Base-by-base conservation (phyloP, 306 rosid species). In the Vigna angularis region DNA sequence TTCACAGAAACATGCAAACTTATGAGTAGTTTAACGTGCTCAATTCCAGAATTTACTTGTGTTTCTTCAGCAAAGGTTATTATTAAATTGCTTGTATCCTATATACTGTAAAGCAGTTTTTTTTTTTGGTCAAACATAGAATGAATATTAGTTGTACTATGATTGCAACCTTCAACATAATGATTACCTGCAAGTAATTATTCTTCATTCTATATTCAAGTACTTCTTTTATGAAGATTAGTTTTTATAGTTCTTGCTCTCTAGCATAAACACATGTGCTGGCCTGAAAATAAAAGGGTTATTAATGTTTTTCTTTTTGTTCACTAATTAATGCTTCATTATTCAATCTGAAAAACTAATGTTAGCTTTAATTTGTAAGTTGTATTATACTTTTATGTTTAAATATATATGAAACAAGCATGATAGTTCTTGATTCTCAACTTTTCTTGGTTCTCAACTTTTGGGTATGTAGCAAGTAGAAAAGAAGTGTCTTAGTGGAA, bases 11-110 rank as follows among this genome's bases (percentile, higher is more conserved):
- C 90, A n/a, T 92, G 98, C 90, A 94, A 84, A 82, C 92, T 83
- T 79, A 92, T 94, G 95, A 90, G 89, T 82, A 82, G 70, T 5
- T 84, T 86, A 40, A 84, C 95, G 6, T 90, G 98, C 73, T 90
- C 98, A 30, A 86, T 94, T 87, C 98, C 98, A 14, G 97, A 94
- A 81, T 94, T 94, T 78, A 94, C 98, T 22, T 94, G 97, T 66
- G 91, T 94, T 79, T 90, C 98, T 45, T 87, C 98, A 70, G 95
- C 98, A 51, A 94, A 92, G 97, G 98, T 91, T 83, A 83, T 84
- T 86, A 82, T 58, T 73, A 55, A 70, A 24, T 79, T 71, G 9
- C 10, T 44, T 44, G 15, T 61, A 61, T 61, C 66, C 20, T 61
- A 20, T 67, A 49, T 71, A 48, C 16, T 47, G 56, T 50, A 10